Evolutionary conservation across 2,329 filamentous ascomycete species (phyloP).

Genomic region (Fusarium sarcochroum): DNA sequence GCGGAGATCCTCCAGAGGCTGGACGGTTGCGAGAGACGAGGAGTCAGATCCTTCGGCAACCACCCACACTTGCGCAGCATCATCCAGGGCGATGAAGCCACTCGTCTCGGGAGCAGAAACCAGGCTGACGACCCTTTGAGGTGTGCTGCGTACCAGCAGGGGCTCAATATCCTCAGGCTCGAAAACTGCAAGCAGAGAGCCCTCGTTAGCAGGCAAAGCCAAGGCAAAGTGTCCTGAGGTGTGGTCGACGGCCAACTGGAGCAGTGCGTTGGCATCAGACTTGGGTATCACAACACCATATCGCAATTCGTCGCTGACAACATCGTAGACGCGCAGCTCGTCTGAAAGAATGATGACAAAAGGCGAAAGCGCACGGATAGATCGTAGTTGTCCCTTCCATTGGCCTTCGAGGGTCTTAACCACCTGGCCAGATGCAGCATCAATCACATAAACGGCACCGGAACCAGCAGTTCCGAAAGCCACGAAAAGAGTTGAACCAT

Average conservation of each 20-base stretch:
- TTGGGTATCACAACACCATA: constrained; percentile 73
- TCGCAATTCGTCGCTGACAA: constrained; percentile 81
- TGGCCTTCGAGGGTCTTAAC: constrained; percentile 77
- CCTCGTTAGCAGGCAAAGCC: constrained; percentile 63
- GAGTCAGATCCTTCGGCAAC: constrained; percentile 71
- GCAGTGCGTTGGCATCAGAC: constrained; percentile 60
- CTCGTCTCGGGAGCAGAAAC: constrained; percentile 73
- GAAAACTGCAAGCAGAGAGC: constrained; percentile 76
- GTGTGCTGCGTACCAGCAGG: constrained; percentile 69
- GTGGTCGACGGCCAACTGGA: constrained; percentile 80
- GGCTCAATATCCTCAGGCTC: constrained; percentile 71
- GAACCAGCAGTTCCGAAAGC: constrained; percentile 68
- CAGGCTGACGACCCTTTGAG: constrained; percentile 75
- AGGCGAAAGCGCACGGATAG: constrained; percentile 79
- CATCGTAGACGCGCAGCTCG: constrained; percentile 83
- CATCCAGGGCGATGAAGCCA: constrained; percentile 83
- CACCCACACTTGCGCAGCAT: constrained; percentile 79
- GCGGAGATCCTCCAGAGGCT: constrained; percentile 68
- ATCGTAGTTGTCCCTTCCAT: constrained; percentile 74
- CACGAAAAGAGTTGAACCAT: constrained; percentile 86
- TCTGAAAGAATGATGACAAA: constrained; percentile 83
- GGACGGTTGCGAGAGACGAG: constrained; percentile 65
- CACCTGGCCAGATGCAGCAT: constrained; percentile 77
- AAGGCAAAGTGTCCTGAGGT: constrained; percentile 76
- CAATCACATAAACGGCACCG: constrained; percentile 81